Base-by-base conservation (phyloP, 2,329 filamentous ascomycete species). In the Immersiporthe knoxdaviesiana region DNA sequence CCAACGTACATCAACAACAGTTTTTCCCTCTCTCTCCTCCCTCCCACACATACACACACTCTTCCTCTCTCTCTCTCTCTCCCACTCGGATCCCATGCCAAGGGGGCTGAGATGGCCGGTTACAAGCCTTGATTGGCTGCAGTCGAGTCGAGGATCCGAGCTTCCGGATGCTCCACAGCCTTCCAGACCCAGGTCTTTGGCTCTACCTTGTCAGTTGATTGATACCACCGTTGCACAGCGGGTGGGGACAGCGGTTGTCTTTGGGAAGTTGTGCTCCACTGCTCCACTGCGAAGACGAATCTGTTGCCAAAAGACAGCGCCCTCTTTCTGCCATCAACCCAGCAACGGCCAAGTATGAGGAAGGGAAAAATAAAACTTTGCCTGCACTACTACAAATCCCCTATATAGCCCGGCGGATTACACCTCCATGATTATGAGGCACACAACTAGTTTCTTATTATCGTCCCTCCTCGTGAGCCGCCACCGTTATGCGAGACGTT, bases 171-270 rank as follows among this genome's bases (percentile, higher is more conserved):
- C 60, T 62, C 60, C 60, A 47, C 60, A 62, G 21, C 21, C 37
- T 4, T 47, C 61, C 30, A 63, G 41, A 32, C 41, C 39, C 39
- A 37, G 56, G 56, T 37, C 56, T 37, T 5, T 63, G 41, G 44
- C 44, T n/a, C 41, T 47, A 50, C 39, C 27, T 44, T 32, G n/a
- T 37, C n/a, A 39, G 12, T 44, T 44, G 61, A 18, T 21, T 50
- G 61, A 63, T 63, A 35, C 41, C n/a, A 63, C 37, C 61, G 61
- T 63, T 63, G 61, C 27, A 63, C 61, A 56, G 39, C 27, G 41
- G 30, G n/a, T 44, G 61, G 61, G n/a, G 27, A 37, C 27, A 11
- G 16, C 39, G 61, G 61, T 50, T 44, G 21, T 50, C n/a, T 62
- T 30, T n/a, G 12, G 12, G 6, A 37, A 39, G 21, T 30, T 41